Percentiles rank a stretch among this genome's conserved stretches.
Conservation (phyloP, 2,329 filamentous ascomycete genomes). For the Arthrobotrys sinensis region DNA sequence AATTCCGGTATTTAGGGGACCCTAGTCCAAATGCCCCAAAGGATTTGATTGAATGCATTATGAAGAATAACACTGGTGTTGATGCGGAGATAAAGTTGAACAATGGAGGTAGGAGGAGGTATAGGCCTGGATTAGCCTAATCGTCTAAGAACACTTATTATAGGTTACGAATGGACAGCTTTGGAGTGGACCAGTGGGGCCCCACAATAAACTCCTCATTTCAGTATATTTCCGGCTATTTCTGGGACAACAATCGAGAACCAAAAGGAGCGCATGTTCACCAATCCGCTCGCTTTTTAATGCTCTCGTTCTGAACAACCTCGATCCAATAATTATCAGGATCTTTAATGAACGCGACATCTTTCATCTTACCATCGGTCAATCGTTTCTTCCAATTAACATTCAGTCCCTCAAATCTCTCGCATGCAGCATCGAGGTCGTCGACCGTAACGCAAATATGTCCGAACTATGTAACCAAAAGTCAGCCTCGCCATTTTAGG, state of each 20-base stretch:
- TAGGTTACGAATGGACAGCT: too few species aligned
- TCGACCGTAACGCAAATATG: constrained; percentile 78
- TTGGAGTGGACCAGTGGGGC: too few species aligned
- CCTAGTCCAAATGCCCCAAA: not conserved
- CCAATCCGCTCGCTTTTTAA: constrained; percentile 68
- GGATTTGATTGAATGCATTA: not conserved
- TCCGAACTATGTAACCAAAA: constrained; percentile 36
- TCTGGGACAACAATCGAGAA: not conserved
- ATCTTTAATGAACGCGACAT: constrained; percentile 90
- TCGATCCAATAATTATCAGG: constrained; percentile 90
- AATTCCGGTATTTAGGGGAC: not conserved
- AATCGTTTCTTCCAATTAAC: constrained; percentile 96
- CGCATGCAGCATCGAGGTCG: constrained; percentile 87
- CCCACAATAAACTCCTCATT: not conserved
- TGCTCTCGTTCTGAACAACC: constrained; percentile 82
- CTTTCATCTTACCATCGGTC: constrained; percentile 89
- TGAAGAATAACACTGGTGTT: not conserved
- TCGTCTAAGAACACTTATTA: too few species aligned
- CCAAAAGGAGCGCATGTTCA: constrained; percentile 16
- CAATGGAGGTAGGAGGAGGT: too few species aligned
- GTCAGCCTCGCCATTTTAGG: not conserved
- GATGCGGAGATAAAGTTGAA: too few species aligned
- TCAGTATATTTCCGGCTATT: not conserved
- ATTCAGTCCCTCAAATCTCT: constrained; percentile 84
- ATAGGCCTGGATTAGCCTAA: too few species aligned